Evolutionary conservation across 805 yeast species (phyloP), one percentile per base, ranked within the genome.

Genomic region (Zygosaccharomyces siamensis): DNA sequence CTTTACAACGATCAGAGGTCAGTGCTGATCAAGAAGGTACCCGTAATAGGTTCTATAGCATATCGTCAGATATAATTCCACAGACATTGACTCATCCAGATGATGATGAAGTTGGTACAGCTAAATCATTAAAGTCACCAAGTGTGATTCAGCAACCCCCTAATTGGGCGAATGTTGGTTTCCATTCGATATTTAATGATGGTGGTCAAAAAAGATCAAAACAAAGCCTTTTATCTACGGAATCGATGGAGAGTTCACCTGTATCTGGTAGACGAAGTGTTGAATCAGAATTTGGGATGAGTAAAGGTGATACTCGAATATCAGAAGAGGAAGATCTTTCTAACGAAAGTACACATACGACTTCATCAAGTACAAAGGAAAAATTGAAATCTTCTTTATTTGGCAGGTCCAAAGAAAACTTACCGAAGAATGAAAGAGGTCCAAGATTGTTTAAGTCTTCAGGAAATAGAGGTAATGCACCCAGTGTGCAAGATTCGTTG

Each of bases 41-140:
- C 20, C 35, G 35, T 24, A 41, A 41, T n/a, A 30, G 24, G 33
- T 54, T 61, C 16, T 58, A 62, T 40, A 61, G 66, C 51, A 51
- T 63, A 14, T 59, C 68, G 10, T 62, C 68, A 7, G 64, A 58
- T 31, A 57, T 63, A 33, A 54, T 63, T 7, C 67, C 69, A 4
- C 68, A 64, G 36, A 58, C 62, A 3, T 47, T 63, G 20, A 50
- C 57, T 7, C 51, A 51, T 26, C 52, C 59, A 33, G 55, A 47
- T 28, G 59, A 54, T n/a, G 62, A 56, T 23, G 49, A 46, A n/a
- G n/a, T 40, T 6, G 37, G 37, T 16, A 28, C 39, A 7, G 16
- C 52, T 2, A 55, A 48, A 43, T 49, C 64, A 6, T 52, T 57
- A 2, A 33, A 43, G 16, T 43, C 51, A 6, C 50, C 52, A 14